Conservation (phyloP, 1,284 basidiomycete species). For the Pseudozyma tsukubaensis region DNA sequence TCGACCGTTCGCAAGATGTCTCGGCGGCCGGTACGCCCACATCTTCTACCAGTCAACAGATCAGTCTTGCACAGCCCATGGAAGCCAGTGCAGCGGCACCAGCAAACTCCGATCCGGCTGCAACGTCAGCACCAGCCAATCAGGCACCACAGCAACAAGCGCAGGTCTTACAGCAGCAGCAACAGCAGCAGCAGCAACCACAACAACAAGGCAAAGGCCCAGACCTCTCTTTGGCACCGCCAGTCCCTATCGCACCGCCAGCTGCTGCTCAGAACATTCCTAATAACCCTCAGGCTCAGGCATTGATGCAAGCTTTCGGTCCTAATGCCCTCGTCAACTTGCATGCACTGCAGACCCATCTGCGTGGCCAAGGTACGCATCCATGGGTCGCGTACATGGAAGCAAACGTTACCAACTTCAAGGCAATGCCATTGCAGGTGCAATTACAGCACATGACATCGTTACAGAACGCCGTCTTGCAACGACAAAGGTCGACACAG, state of each 20-base stretch:
- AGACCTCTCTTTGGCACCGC: conserved; percentile 37
- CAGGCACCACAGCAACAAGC: conserved; percentile 8
- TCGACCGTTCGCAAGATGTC: conserved; percentile 21
- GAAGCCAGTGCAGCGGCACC: neutral
- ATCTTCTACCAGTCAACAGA: conserved; percentile 13
- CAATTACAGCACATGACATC: conserved; percentile 57
- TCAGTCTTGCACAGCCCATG: neutral
- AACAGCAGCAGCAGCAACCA: conserved; percentile 10
- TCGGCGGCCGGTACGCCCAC: conserved; percentile 24
- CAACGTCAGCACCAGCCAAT: neutral
- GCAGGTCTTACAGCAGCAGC: conserved; percentile 3
- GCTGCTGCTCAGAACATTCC: conserved; percentile 25
- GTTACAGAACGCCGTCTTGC: conserved; percentile 43
- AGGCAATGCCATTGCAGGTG: conserved; percentile 43
- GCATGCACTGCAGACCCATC: conserved; percentile 52
- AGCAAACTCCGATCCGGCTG: neutral
- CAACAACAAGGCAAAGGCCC: conserved; percentile 24
- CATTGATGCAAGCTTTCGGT: conserved; percentile 55
- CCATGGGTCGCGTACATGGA: conserved; percentile 57
- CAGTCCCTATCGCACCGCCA: conserved; percentile 32
- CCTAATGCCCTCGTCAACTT: conserved; percentile 55
- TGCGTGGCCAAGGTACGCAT: conserved; percentile 49
- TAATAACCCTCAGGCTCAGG: conserved; percentile 52
- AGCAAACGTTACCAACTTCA: conserved; percentile 42
- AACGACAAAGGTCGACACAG: conserved; percentile 33